A percentile compares a stretch with the other conserved stretches of the same genome.
phyloP scores from a whole-genome alignment of 2,329 filamentous ascomycete species.

The Colletotrichum cordylinicola region DNA sequence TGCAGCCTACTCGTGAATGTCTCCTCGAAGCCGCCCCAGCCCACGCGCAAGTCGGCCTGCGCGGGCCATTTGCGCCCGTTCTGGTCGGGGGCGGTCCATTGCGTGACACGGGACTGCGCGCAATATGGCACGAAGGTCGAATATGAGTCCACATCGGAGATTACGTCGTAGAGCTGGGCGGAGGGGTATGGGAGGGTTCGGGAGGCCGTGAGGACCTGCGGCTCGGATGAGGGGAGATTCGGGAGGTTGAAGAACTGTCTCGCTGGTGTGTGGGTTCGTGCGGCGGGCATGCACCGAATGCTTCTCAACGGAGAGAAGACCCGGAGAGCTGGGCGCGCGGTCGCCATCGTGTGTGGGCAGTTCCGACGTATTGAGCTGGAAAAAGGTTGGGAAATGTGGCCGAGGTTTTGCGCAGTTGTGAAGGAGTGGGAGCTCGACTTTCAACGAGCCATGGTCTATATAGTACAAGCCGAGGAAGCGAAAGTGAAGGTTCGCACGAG shows the following conservation, averaged over 20 bases:
- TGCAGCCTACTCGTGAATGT: constrained; percentile 80
- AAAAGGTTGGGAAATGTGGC: not conserved
- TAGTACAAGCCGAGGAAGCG: not conserved
- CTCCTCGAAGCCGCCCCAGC: constrained; percentile 85
- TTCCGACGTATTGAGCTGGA: not conserved
- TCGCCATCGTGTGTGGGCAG: not conserved
- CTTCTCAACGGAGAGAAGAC: not conserved
- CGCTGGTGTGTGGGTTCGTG: not conserved
- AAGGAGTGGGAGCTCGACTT: not conserved
- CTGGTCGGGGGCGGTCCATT: constrained; percentile 65
- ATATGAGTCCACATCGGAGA: constrained; percentile 90
- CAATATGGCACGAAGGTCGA: constrained; percentile 91
- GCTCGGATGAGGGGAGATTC: constrained; percentile 29
- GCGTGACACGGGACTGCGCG: constrained; percentile 76
- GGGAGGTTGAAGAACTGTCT: constrained; percentile 24
- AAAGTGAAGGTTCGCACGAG: not conserved
- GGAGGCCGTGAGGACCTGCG: constrained; percentile 73
- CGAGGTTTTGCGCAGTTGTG: not conserved
- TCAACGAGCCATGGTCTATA: not conserved
- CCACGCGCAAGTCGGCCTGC: constrained; percentile 80
- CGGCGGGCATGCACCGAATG: not conserved
- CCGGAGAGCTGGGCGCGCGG: not conserved
- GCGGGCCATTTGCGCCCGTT: constrained; percentile 67
- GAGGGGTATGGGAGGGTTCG: constrained; percentile 80
- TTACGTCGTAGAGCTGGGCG: constrained; percentile 77